phyloP scores from a whole-genome alignment of 768 basidiomycete species.

The Guyanaporus albipodus region DNA sequence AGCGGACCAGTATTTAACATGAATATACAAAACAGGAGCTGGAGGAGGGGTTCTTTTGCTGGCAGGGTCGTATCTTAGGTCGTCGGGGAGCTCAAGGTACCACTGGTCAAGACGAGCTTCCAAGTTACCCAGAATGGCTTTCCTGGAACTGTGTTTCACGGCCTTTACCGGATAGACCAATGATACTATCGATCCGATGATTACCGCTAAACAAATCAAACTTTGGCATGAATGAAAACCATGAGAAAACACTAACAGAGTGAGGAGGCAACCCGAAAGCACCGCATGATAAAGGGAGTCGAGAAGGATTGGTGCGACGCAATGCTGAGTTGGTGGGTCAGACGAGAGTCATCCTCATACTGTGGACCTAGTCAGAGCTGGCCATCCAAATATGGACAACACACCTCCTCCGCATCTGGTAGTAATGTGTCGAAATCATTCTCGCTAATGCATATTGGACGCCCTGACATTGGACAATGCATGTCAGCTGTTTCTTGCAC shows the following conservation, averaged over 20 bases:
- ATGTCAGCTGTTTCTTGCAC: constrained; percentile 4
- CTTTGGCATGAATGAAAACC: constrained; percentile 2
- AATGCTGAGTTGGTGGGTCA: constrained; percentile 39
- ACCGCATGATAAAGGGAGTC: constrained; percentile 44
- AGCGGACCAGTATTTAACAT: constrained; percentile 73
- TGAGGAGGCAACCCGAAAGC: constrained; percentile 52
- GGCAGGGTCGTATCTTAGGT: constrained; percentile 55
- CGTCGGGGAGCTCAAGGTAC: constrained; percentile 64
- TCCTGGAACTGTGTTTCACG: constrained; percentile 42
- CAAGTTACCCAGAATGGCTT: constrained; percentile 47
- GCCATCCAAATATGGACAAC: constrained; percentile 8
- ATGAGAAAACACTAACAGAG: constrained; percentile 46
- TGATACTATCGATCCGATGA: constrained; percentile 63
- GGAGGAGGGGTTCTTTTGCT: constrained; percentile 52
- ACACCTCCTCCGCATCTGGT: constrained; percentile 53
- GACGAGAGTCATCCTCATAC: constrained; percentile 60
- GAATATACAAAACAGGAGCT: constrained; percentile 63
- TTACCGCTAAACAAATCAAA: constrained; percentile 46
- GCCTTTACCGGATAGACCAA: constrained; percentile 67
- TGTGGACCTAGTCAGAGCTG: constrained; percentile 27
- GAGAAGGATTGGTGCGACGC: constrained; percentile 38
- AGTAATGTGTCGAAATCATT: constrained; percentile 65
- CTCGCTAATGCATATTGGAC: constrained; percentile 65
- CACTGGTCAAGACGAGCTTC: constrained; percentile 70
- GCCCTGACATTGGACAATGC: constrained; percentile 43